Percentiles rank a stretch among this genome's conserved stretches.
These are phyloP conservation scores for Schizosaccharomyces osmophilus DNA, from an alignment of 805 yeast species.

Conservation along the genomic window DNA sequence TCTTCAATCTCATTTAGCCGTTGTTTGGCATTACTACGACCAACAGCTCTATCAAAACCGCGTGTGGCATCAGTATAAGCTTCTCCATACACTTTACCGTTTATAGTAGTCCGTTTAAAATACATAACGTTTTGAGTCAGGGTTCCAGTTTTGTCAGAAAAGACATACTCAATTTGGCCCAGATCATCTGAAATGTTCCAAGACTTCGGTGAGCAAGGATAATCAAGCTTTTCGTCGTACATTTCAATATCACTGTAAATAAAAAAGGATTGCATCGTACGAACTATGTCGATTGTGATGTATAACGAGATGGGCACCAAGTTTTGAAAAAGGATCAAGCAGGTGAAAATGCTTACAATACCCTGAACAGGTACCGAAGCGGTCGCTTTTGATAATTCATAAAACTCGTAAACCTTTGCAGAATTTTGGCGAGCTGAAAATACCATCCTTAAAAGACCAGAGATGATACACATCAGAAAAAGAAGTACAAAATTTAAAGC, in stretches of 20 bases:
- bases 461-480: conserved; percentile 38
- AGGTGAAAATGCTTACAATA: conserved; percentile 44
- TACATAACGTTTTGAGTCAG: conserved; percentile 67
- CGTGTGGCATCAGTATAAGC: conserved; percentile 61
- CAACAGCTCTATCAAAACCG: conserved; percentile 43
- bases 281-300: conserved; percentile 55
- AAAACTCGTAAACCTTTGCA: conserved; percentile 29
- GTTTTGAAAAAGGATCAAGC: conserved; percentile 48
- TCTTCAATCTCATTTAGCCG: conserved; percentile 16
- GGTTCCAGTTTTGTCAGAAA: conserved; percentile 69
- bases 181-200: conserved; percentile 69
- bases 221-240: conserved; percentile 46
- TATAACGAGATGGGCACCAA: conserved; percentile 61
- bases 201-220: conserved; percentile 56
- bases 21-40: conserved; percentile 24
- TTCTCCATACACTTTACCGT: conserved; percentile 40
- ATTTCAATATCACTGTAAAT: conserved; percentile 44
- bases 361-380: conserved; percentile 40
- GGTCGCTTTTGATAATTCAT: conserved; percentile 38
- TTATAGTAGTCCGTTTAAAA: conserved; percentile 49
- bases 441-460: conserved; percentile 48
- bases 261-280: conserved; percentile 51
- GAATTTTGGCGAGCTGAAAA: conserved; percentile 25
- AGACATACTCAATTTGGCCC: conserved; percentile 62
- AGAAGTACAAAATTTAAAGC: conserved; percentile 34